phyloP scores from a whole-genome alignment of 345 rosid genomes.

The Heritiera fomes region DNA sequence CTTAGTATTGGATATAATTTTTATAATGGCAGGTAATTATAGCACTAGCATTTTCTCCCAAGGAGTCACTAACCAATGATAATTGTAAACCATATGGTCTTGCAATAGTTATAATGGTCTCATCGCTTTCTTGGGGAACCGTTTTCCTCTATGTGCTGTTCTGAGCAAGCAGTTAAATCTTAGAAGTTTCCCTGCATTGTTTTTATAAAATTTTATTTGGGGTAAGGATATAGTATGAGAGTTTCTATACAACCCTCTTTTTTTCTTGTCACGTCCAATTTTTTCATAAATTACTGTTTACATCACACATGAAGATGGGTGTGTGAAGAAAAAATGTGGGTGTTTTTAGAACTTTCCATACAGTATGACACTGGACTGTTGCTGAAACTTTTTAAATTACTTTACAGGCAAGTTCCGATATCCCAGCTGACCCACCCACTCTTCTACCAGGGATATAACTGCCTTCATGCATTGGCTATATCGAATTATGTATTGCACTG shows the following conservation, averaged over 20 bases:
- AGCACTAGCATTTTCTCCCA: not conserved
- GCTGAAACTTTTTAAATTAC: constrained; percentile 11
- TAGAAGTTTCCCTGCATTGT: not conserved
- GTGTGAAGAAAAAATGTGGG: no score
- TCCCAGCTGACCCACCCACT: constrained; percentile 50
- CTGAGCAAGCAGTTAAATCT: not conserved
- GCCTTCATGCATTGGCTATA: not conserved
- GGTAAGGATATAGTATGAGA: no score
- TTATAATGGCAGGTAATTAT: not conserved
- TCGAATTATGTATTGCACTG: not conserved
- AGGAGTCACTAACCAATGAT: not conserved
- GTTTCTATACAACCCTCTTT: no score
- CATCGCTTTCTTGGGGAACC: not conserved
- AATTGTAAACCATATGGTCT: not conserved
- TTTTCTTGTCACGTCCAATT: no score
- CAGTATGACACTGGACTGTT: not conserved
- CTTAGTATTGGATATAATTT: not conserved
- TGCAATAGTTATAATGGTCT: not conserved
- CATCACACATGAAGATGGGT: no score
- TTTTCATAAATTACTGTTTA: no score
- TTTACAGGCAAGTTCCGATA: constrained; percentile 57
- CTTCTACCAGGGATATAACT: constrained; percentile 49
- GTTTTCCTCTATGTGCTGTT: not conserved
- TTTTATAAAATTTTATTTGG: not conserved
- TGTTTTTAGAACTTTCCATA: not conserved